Evolutionary conservation across 768 basidiomycete genomes (phyloP).

Genomic region (Boletus rubroflammeus): DNA sequence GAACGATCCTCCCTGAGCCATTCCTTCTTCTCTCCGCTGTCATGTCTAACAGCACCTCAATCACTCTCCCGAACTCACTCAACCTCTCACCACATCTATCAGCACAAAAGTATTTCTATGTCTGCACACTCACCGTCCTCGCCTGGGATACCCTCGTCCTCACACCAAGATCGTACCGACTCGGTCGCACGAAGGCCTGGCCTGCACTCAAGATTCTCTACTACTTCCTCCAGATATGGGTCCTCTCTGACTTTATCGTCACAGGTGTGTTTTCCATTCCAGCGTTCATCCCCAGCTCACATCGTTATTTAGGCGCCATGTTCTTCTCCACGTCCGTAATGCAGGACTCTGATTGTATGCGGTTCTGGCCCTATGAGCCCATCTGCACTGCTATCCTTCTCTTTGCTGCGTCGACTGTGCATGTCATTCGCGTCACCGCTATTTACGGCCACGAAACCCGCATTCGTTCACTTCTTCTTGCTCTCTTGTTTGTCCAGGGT

Average conservation of each 20-base stretch:
- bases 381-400: constrained; percentile 81
- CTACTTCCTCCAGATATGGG: constrained; percentile 70
- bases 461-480: constrained; percentile 53
- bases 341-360: constrained; percentile 49
- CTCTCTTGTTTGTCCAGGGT: constrained; percentile 62
- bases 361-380: constrained; percentile 82
- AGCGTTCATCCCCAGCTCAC: not conserved
- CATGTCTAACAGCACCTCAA: constrained; percentile 17
- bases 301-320: constrained; percentile 55
- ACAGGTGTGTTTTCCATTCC: constrained; percentile 47
- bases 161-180: constrained; percentile 72
- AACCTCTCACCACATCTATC: constrained; percentile 73
- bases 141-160: constrained; percentile 89
- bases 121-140: constrained; percentile 85
- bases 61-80: constrained; percentile 57
- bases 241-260: constrained; percentile 75
- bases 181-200: constrained; percentile 62
- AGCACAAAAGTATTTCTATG: constrained; percentile 87
- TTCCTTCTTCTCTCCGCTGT: not conserved
- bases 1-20: too few species aligned
- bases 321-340: constrained; percentile 79
- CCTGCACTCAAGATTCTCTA: constrained; percentile 74
- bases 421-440: constrained; percentile 75
- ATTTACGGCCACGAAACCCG: constrained; percentile 61
- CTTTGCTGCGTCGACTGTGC: constrained; percentile 64